Percentiles rank a stretch among this genome's conserved stretches.
These are phyloP conservation scores for Hypoxylon cercidicola DNA, from an alignment of 495 filamentous ascomycete species.

Conservation along the genomic window DNA sequence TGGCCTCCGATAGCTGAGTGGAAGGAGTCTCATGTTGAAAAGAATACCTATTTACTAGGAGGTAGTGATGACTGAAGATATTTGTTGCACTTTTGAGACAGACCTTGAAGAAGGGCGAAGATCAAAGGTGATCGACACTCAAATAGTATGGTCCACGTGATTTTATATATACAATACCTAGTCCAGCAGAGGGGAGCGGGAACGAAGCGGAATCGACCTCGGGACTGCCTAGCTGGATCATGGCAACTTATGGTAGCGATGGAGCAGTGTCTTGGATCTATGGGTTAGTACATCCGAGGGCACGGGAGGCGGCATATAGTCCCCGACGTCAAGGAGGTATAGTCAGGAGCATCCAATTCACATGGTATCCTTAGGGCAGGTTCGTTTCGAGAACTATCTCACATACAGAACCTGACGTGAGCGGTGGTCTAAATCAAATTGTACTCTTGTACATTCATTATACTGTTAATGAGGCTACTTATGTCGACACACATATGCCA, in stretches of 20 bases:
- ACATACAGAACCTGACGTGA: too few relatives aligned
- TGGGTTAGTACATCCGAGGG: slow-evolving; percentile 11
- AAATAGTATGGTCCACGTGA: not conserved
- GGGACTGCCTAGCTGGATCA: too few relatives aligned
- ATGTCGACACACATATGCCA: too few relatives aligned
- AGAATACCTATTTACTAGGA: too few relatives aligned
- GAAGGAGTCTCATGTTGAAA: slow-evolving; percentile 45
- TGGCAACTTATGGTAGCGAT: not conserved
- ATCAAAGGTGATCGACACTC: slow-evolving; percentile 2
- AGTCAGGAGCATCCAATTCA: too few relatives aligned
- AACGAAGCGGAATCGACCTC: too few relatives aligned
- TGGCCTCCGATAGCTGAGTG: slow-evolving; percentile 53
- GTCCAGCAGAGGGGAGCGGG: too few relatives aligned
- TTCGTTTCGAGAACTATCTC: too few relatives aligned
- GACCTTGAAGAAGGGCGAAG: slow-evolving; percentile 1
- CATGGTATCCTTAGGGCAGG: too few relatives aligned
- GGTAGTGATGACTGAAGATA: slow-evolving; percentile 6
- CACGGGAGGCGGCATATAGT: not conserved
- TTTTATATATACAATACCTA: not conserved
- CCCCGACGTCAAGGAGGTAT: not conserved
- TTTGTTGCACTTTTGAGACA: not conserved
- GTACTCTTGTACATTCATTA: too few relatives aligned
- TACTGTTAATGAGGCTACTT: too few relatives aligned
- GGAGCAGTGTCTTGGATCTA: slow-evolving; percentile 1
- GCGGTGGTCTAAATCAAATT: too few relatives aligned